phyloP scores from a whole-genome alignment of 2,329 filamentous ascomycete genomes.

The Chalaropsis ovoidea region DNA sequence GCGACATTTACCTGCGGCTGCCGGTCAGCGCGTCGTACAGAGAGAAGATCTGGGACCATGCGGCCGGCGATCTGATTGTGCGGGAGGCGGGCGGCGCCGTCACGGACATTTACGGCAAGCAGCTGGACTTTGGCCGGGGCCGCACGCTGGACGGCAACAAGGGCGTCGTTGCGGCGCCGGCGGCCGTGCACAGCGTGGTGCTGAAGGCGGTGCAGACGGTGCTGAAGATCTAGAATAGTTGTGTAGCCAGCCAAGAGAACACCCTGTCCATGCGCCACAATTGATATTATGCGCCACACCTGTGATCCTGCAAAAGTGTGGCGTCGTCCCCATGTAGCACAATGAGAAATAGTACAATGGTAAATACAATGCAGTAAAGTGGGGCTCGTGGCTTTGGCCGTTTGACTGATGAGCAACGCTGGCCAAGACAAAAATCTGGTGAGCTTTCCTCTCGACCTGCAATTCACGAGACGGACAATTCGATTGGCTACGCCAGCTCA shows the following conservation, averaged over 20 bases:
- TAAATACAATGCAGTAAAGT: too few relatives aligned
- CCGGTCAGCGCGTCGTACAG: slow-evolving; percentile 80
- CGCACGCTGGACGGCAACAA: slow-evolving; percentile 83
- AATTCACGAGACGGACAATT: neutral
- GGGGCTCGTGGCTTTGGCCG: too few relatives aligned
- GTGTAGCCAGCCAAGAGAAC: neutral
- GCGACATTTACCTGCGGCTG: slow-evolving; percentile 85
- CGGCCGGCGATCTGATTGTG: slow-evolving; percentile 87
- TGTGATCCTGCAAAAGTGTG: too few relatives aligned
- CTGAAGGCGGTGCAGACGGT: slow-evolving; percentile 75
- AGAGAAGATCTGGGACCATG: slow-evolving; percentile 99
- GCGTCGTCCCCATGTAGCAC: too few relatives aligned
- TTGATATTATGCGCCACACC: too few relatives aligned
- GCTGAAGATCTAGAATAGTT: slow-evolving; percentile 37
- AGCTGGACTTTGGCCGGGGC: slow-evolving; percentile 76
- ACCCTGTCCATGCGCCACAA: too few relatives aligned
- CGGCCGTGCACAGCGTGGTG: slow-evolving; percentile 62
- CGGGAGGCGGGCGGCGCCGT: slow-evolving; percentile 87
- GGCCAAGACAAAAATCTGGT: too few relatives aligned
- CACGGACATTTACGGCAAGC: slow-evolving; percentile 76
- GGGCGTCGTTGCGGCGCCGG: slow-evolving; percentile 82
- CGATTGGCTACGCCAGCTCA: slow-evolving; percentile 19
- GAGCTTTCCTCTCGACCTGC: too few relatives aligned
- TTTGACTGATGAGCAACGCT: too few relatives aligned
- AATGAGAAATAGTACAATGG: too few relatives aligned